These are phyloP conservation scores for Ceratocystis cubensis DNA, from an alignment of 2,329 filamentous ascomycete genomes.

Conservation along the genomic window DNA sequence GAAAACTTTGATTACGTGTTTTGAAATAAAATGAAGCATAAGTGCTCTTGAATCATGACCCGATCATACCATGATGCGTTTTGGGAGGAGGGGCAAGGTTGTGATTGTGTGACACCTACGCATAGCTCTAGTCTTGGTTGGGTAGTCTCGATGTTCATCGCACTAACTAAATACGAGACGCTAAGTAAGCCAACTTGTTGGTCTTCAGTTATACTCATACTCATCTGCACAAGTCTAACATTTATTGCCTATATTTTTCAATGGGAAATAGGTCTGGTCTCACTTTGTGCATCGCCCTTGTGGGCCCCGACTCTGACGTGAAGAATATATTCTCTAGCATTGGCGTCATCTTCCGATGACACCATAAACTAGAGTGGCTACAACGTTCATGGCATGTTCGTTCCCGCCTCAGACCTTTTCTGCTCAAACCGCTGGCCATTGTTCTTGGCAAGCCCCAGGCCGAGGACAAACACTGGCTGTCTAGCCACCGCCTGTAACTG, in stretches of 20 bases:
- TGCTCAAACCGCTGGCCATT: conserved; percentile 35
- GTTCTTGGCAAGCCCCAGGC: conserved; percentile 36
- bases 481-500: conserved; percentile 49
- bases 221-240: background rate
- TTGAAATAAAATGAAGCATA: background rate
- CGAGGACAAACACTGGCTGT: conserved; percentile 46
- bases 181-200: background rate
- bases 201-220: background rate
- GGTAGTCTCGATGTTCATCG: background rate
- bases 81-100: conserved; percentile 14
- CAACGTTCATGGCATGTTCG: conserved; percentile 40
- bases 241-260: background rate
- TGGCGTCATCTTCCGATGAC: conserved; percentile 55
- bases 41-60: background rate
- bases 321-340: conserved; percentile 52
- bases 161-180: background rate
- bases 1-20: background rate
- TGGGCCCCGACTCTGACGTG: conserved; percentile 32
- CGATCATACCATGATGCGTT: background rate
- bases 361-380: conserved; percentile 54
- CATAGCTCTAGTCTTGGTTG: background rate
- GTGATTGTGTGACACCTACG: background rate
- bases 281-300: conserved; percentile 27
- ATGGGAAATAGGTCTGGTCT: conserved; percentile 38
- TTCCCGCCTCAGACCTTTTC: conserved; percentile 43